Percentiles rank a stretch among this genome's conserved stretches.
Evolutionary conservation across 352 stramenopile species (phyloP).

Genomic region (Phytophthora nicotianae): DNA sequence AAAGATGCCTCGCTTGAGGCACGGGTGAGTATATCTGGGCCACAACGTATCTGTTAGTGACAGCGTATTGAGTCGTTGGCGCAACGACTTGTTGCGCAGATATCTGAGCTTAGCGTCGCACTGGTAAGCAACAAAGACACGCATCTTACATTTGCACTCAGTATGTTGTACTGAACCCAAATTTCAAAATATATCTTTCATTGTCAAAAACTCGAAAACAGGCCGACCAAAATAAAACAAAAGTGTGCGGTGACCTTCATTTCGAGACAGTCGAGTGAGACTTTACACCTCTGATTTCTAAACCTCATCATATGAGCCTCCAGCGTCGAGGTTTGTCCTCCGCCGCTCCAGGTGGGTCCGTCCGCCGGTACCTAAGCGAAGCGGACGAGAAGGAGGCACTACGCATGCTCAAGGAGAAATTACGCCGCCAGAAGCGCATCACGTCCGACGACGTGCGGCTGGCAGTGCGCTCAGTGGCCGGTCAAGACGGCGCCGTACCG

Average conservation of each 20-base stretch:
- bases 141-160: too few species aligned
- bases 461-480: conserved; percentile 51
- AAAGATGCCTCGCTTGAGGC: neutral
- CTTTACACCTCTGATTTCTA: neutral
- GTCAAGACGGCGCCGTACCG: conserved; percentile 31
- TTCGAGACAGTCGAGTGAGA: neutral
- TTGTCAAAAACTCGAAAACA: neutral
- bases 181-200: neutral
- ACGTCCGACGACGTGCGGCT: conserved; percentile 59
- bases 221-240: conserved; percentile 1
- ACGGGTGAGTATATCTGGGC: too few species aligned
- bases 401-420: conserved; percentile 44
- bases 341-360: neutral
- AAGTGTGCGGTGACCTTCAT: neutral
- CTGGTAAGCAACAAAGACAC: too few species aligned
- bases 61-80: too few species aligned
- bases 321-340: neutral
- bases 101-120: too few species aligned
- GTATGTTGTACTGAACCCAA: neutral
- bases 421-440: conserved; percentile 43
- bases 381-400: conserved; percentile 47
- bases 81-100: too few species aligned
- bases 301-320: neutral
- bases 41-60: too few species aligned
- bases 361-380: conserved; percentile 1